These are phyloP conservation scores for Asterophora lycoperdoides DNA, from an alignment of 768 basidiomycete species.

Conservation along the genomic window DNA sequence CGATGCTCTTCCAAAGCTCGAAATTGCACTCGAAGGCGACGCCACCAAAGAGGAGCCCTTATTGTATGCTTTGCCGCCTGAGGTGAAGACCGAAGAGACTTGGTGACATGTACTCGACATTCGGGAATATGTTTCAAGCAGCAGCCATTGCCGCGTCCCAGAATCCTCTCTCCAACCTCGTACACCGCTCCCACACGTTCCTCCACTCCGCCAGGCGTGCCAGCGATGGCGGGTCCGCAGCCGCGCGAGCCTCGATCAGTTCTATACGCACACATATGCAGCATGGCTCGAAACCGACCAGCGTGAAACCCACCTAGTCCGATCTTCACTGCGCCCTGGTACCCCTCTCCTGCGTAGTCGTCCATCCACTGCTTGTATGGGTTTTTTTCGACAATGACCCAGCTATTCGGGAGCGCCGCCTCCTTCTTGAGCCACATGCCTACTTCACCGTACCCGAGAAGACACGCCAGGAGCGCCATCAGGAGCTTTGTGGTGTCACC, in stretches of 20 bases:
- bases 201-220: conserved; percentile 54
- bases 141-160: conserved; percentile 66
- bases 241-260: conserved; percentile 65
- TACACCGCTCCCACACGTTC: conserved; percentile 71
- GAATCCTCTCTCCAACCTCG: conserved; percentile 75
- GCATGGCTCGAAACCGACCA: neutral
- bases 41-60: too few relatives aligned
- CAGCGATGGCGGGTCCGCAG: conserved; percentile 58
- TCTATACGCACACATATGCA: conserved; percentile 35
- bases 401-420: conserved; percentile 39
- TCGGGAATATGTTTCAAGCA: neutral
- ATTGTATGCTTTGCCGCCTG: too few relatives aligned
- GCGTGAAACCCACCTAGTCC: conserved; percentile 59
- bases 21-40: conserved; percentile 27
- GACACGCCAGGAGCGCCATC: conserved; percentile 82
- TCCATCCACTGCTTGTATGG: conserved; percentile 75
- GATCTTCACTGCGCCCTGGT: conserved; percentile 64
- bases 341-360: conserved; percentile 70
- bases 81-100: conserved; percentile 5
- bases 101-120: conserved; percentile 7
- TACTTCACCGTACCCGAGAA: conserved; percentile 90
- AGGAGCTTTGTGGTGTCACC: conserved; percentile 69
- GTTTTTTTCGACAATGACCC: conserved; percentile 63
- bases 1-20: conserved; percentile 28
- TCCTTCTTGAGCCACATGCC: conserved; percentile 77